A percentile compares a stretch with the other conserved stretches of the same genome.
These are phyloP conservation scores for Rhizophlyctis rosea DNA, from an alignment of 192 early-diverging fungal species.

Conservation along the genomic window DNA sequence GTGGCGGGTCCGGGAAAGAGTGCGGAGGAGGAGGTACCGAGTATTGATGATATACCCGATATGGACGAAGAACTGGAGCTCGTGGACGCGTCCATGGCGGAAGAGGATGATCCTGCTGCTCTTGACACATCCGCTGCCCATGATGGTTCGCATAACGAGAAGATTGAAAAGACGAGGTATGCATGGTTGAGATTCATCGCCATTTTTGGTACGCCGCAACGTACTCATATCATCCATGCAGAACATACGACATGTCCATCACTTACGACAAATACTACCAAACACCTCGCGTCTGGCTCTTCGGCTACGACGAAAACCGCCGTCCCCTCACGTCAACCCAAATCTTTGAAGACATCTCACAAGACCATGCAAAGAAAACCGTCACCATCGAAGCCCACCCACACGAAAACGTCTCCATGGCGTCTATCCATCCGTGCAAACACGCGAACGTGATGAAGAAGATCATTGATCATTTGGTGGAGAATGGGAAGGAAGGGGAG, in stretches of 20 bases:
- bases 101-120: conserved; percentile 76
- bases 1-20: conserved; percentile 30
- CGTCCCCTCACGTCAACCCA: conserved; percentile 81
- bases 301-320: conserved; percentile 91
- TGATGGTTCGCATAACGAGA: conserved; percentile 24
- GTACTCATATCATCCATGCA: conserved; percentile 18
- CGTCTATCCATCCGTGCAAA: conserved; percentile 97
- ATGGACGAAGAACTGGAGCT: conserved; percentile 73
- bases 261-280: conserved; percentile 99
- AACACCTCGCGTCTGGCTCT: conserved; percentile 95
- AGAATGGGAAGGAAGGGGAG: conserved; percentile 54
- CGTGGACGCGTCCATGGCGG: conserved; percentile 61
- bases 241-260: conserved; percentile 98
- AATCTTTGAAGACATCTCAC: conserved; percentile 96
- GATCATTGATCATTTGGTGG: conserved; percentile 80
- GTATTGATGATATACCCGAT: conserved; percentile 84
- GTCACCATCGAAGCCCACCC: conserved; percentile 97
- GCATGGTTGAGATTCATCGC: too few relatives aligned
- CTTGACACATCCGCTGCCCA: background rate
- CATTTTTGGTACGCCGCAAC: too few relatives aligned
- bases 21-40: conserved; percentile 70
- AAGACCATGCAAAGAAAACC: conserved; percentile 99
- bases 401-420: conserved; percentile 79
- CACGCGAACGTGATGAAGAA: conserved; percentile 98
- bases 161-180: conserved; percentile 51